Evolutionary conservation across 2,329 filamentous ascomycete genomes (phyloP), one percentile per base, ranked within the genome.

Genomic region (Ophiostoma australiae): DNA sequence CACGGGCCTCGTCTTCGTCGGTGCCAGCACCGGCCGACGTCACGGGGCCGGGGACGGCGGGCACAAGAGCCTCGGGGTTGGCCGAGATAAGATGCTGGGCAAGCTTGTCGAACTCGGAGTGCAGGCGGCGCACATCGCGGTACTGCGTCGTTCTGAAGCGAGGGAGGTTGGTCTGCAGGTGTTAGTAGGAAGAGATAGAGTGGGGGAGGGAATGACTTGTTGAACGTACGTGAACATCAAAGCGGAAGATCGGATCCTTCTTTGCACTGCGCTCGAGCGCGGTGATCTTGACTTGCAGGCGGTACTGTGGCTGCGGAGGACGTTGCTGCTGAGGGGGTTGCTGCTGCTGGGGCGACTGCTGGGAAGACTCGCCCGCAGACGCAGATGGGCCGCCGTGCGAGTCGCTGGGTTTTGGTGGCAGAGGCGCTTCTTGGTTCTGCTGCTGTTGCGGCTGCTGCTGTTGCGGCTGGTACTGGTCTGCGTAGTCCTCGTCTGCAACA

Each of bases 101-200:
- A n/a, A 99, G 89, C 81, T 98, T 99, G 74, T 92, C 86, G 77
- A 99, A 99, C 79, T 99, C 95, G 67, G 92, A 93, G 81, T 99
- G 95, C 73, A 96, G 90, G 73, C 95, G 92, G 76, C 95, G 91
- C 75, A 99, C 93, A 80, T 99, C 95, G 78, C 95, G 93, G 82
- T 97, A 99, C 80, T 99, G 95, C 5, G 95, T 99, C 0, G 95
- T 99, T 76, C 95, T 89, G 81, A 97, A 99, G 76, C 94, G 94
- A 70, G 94, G 94, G n/a, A 99, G 90, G 81, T 99, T 99, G 75
- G 95, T 99, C 95, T 99, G 23, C 3, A 5, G 27, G n/a, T 48
- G 61, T 55, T 67, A 52, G 66, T 11, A 58, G n/a, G 17, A 15
- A 20, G 4, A 10, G n/a, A 17, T 31, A 31, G 35, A 13, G 10